These are phyloP conservation scores for Antitrichia curtipendula DNA, from an alignment of 225 moss, liverwort and hornwort genomes.

Conservation along the genomic window DNA sequence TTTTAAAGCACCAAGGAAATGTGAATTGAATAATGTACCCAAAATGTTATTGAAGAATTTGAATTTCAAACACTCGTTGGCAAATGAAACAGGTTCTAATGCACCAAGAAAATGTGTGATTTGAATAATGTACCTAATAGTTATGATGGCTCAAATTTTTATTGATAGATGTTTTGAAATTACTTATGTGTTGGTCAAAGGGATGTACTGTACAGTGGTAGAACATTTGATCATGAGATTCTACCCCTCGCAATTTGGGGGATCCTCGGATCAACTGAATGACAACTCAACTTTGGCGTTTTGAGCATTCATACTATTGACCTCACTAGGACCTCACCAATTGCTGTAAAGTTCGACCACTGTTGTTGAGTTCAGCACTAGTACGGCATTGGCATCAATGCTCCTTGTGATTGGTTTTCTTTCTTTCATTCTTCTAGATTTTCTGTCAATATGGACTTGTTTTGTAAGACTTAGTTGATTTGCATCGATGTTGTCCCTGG, in stretches of 20 bases:
- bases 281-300: background rate
- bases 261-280: background rate
- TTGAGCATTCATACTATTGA: background rate
- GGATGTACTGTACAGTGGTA: no score
- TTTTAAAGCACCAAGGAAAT: no score
- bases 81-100: no score
- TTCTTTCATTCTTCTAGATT: background rate
- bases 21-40: no score
- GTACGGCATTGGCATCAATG: background rate
- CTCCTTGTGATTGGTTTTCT: background rate
- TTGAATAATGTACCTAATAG: background rate
- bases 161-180: background rate
- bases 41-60: no score
- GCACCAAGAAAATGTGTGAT: background rate
- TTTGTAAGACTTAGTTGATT: background rate
- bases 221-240: background rate
- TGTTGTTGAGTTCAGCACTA: background rate
- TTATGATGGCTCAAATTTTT: background rate
- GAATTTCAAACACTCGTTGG: no score
- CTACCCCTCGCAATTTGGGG: background rate
- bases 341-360: background rate
- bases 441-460: no score
- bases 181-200: background rate
- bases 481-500: accelerated
- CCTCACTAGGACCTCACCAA: background rate